Conservation (phyloP, 2,329 filamentous ascomycete species). For the Fusarium mundagurra region DNA sequence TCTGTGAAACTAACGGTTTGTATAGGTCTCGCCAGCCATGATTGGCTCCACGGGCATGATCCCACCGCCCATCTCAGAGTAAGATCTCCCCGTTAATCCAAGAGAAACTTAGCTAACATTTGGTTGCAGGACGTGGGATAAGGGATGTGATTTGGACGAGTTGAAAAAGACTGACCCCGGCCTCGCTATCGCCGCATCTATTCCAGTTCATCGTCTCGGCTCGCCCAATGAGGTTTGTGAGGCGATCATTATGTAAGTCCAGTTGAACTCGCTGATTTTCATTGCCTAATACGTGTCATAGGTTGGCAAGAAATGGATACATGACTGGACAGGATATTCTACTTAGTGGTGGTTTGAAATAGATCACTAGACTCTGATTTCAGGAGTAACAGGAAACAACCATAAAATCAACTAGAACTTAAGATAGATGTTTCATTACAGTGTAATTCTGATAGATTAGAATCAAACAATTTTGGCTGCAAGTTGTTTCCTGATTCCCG, state of each 20-base stretch:
- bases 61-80: constrained; percentile 45
- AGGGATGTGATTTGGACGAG: constrained; percentile 43
- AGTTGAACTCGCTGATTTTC: accelerated
- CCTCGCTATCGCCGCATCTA: constrained; percentile 47
- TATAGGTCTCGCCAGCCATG: constrained; percentile 49
- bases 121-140: constrained; percentile 44
- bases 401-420: background rate
- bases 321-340: constrained; percentile 21
- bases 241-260: constrained; percentile 47
- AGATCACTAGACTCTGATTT: background rate
- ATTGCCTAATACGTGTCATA: background rate
- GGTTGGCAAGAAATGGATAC: constrained; percentile 21
- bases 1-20: background rate
- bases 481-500: background rate
- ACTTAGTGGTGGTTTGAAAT: constrained; percentile 15
- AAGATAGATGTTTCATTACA: background rate
- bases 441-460: background rate
- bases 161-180: constrained; percentile 46
- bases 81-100: background rate
- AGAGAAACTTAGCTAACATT: background rate
- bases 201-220: constrained; percentile 49
- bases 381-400: too few relatives aligned
- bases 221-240: constrained; percentile 49
- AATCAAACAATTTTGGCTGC: background rate
- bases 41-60: constrained; percentile 51